Percentiles rank a stretch among this genome's conserved stretches.
These are phyloP conservation scores for Xylariaceae sp. DNA, from an alignment of 2,329 filamentous ascomycete species.

Conservation along the genomic window DNA sequence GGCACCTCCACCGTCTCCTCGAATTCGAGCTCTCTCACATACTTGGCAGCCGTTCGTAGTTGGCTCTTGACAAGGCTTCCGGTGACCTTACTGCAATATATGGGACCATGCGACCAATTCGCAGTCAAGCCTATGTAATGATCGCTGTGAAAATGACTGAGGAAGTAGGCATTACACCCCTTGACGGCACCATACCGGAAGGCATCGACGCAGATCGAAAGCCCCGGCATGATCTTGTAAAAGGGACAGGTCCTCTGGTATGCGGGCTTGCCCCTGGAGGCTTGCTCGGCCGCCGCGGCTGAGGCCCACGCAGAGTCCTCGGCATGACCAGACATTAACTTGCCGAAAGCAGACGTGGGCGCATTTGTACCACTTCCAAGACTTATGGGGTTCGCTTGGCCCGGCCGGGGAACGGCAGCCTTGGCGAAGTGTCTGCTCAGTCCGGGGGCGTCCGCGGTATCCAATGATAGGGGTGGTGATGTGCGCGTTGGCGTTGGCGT, in stretches of 20 bases:
- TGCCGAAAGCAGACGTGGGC: slow-evolving; percentile 73
- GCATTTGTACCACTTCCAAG: slow-evolving; percentile 39
- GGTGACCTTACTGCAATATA: slow-evolving; percentile 92
- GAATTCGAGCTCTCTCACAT: slow-evolving; percentile 79
- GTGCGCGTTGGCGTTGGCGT: slow-evolving; percentile 24
- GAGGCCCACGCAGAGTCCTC: slow-evolving; percentile 87
- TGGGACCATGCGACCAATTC: slow-evolving; percentile 87
- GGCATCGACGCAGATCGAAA: slow-evolving; percentile 90
- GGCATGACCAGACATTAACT: slow-evolving; percentile 85
- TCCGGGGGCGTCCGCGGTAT: slow-evolving; percentile 36
- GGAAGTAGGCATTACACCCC: slow-evolving; percentile 89
- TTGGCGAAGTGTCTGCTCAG: slow-evolving; percentile 58
- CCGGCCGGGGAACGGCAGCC: slow-evolving; percentile 67
- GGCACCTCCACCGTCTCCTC: slow-evolving; percentile 75
- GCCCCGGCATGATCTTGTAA: slow-evolving; percentile 94
- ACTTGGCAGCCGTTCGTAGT: slow-evolving; percentile 78
- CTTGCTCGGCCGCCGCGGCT: slow-evolving; percentile 73
- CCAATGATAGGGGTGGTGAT: slow-evolving; percentile 17
- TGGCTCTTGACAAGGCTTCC: slow-evolving; percentile 84
- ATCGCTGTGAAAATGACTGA: slow-evolving; percentile 97
- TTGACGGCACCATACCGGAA: slow-evolving; percentile 92
- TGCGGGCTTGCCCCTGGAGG: slow-evolving; percentile 76
- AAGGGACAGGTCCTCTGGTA: slow-evolving; percentile 92
- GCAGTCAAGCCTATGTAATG: slow-evolving; percentile 90
- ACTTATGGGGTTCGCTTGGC: slow-evolving; percentile 73